Evolutionary conservation across 2,329 filamentous ascomycete species (phyloP).

Genomic region (Dactylellina sp.): DNA sequence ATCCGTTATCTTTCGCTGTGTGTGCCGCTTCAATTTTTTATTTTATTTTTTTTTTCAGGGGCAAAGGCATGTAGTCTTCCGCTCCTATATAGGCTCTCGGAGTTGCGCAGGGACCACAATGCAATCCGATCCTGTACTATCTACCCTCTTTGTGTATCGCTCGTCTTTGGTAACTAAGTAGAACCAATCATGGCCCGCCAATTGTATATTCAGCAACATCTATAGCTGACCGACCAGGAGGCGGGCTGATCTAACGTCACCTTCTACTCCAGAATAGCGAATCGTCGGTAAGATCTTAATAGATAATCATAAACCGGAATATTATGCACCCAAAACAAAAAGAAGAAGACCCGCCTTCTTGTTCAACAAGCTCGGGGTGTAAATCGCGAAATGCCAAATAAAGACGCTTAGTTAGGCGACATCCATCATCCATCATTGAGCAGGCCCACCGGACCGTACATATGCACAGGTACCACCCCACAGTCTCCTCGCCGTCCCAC

Average conservation of each 20-base stretch:
- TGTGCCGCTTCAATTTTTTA: too few relatives aligned
- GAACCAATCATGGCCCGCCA: conserved; percentile 11
- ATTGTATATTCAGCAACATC: not conserved
- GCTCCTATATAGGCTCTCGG: too few relatives aligned
- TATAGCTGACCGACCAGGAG: conserved; percentile 5
- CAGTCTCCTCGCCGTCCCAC: too few relatives aligned
- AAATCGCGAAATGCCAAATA: too few relatives aligned
- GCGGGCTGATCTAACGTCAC: conserved; percentile 23
- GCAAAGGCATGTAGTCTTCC: too few relatives aligned
- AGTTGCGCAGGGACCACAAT: not conserved
- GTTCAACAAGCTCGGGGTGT: too few relatives aligned
- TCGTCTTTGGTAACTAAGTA: not conserved
- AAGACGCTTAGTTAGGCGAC: too few relatives aligned
- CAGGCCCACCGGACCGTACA: too few relatives aligned
- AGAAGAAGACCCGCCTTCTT: too few relatives aligned
- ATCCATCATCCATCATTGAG: not conserved
- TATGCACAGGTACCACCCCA: too few relatives aligned
- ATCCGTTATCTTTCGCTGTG: too few relatives aligned
- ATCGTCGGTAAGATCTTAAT: conserved; percentile 10
- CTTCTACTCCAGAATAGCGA: not conserved
- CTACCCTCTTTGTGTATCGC: not conserved
- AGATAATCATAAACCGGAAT: not conserved
- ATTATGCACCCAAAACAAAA: not conserved
- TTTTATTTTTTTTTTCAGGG: too few relatives aligned
- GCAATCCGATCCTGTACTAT: not conserved